Conservation (phyloP, 345 rosid genomes). For the Theobroma cacao region DNA sequence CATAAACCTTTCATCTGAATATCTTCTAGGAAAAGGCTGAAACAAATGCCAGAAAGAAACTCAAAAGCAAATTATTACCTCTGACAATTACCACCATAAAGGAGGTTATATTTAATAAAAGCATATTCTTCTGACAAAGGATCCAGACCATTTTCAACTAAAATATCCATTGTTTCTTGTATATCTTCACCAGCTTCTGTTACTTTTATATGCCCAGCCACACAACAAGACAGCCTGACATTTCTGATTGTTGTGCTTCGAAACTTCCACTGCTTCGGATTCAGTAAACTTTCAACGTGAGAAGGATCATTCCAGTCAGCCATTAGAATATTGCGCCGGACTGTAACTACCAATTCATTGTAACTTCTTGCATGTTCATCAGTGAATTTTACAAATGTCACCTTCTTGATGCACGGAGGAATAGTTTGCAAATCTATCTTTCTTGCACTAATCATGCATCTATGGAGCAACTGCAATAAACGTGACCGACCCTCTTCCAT, state of each 20-base stretch:
- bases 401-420: slow-evolving; percentile 92
- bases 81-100: slow-evolving; percentile 77
- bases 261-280: slow-evolving; percentile 92
- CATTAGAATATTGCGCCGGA: slow-evolving; percentile 81
- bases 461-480: slow-evolving; percentile 64
- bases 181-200: slow-evolving; percentile 84
- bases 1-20: neutral
- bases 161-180: slow-evolving; percentile 88
- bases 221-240: slow-evolving; percentile 94
- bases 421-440: slow-evolving; percentile 81
- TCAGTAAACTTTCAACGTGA: slow-evolving; percentile 94
- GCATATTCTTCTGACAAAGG: slow-evolving; percentile 63
- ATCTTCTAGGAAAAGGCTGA: slow-evolving; percentile 7
- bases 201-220: slow-evolving; percentile 92
- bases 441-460: slow-evolving; percentile 95
- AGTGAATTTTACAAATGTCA: slow-evolving; percentile 64
- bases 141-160: slow-evolving; percentile 62
- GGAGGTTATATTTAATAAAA: slow-evolving; percentile 60
- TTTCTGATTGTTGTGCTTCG: slow-evolving; percentile 69
- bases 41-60: slow-evolving; percentile 12
- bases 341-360: slow-evolving; percentile 91
- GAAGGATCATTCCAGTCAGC: slow-evolving; percentile 99
- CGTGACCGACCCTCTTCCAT: slow-evolving; percentile 86
- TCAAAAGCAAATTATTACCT: slow-evolving; percentile 45
- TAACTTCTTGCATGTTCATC: slow-evolving; percentile 87